Evolutionary conservation across 306 rosid species (phyloP).

Genomic region (Ormosia emarginata): DNA sequence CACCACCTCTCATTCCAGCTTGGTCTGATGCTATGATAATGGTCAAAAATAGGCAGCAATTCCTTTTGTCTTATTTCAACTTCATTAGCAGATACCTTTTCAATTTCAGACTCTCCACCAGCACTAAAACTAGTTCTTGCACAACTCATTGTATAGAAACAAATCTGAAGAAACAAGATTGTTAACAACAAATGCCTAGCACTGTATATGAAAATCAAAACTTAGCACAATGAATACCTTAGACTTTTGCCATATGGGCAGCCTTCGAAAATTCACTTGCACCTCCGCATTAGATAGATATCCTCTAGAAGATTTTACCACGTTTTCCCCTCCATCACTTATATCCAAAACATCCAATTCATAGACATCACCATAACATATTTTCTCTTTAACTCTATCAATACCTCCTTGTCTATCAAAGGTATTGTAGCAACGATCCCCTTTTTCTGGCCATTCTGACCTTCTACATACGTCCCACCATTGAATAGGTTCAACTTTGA

Average conservation of each 20-base stretch:
- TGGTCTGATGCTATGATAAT: constrained; percentile 63
- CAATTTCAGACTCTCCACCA: constrained; percentile 77
- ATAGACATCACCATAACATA: constrained; percentile 33
- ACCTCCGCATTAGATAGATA: constrained; percentile 86
- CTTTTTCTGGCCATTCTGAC: constrained; percentile 78
- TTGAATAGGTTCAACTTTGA: constrained; percentile 88
- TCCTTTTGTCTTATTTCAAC: constrained; percentile 74
- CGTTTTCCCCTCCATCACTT: constrained; percentile 32
- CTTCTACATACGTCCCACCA: constrained; percentile 98
- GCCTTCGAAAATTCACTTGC: constrained; percentile 65
- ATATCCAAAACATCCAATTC: constrained; percentile 37
- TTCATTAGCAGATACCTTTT: constrained; percentile 63
- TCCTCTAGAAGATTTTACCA: constrained; percentile 23
- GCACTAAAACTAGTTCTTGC: constrained; percentile 30
- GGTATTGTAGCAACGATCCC: constrained; percentile 44
- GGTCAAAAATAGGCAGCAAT: constrained; percentile 74
- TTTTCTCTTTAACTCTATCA: constrained; percentile 42
- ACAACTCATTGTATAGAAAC: constrained; percentile 52
- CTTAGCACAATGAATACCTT: constrained; percentile 48
- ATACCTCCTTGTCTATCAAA: constrained; percentile 46
- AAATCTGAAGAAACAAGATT: constrained; percentile 43
- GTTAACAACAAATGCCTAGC: constrained; percentile 2
- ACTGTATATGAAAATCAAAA: constrained; percentile 12
- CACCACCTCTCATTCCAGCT: constrained; percentile 73
- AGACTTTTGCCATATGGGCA: constrained; percentile 79